phyloP scores from a whole-genome alignment of 208 protist species.

The Wallacemonas sp. region DNA sequence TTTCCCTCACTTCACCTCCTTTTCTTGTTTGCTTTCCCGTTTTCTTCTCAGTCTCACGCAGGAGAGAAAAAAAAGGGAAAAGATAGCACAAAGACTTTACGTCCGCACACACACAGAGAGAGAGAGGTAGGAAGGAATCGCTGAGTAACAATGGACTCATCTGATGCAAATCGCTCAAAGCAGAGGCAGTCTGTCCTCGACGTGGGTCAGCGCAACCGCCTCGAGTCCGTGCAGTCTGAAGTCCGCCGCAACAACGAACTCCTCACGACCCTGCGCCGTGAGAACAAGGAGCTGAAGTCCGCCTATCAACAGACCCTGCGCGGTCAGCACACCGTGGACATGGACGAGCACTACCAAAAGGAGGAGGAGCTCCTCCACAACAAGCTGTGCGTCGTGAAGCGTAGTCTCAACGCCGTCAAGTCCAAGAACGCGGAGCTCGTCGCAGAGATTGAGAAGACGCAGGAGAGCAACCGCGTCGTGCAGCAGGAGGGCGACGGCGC shows the following conservation, averaged over 20 bases:
- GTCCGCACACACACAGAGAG: neutral
- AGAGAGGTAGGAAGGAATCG: too few species aligned
- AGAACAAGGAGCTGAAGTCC: conserved; percentile 87
- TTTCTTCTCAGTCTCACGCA: conserved; percentile 21
- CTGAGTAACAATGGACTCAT: neutral
- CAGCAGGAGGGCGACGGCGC: conserved; percentile 54
- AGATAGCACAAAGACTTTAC: too few species aligned
- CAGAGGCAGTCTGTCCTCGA: conserved; percentile 80
- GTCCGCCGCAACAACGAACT: conserved; percentile 87
- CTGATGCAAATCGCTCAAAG: conserved; percentile 23
- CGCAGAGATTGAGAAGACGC: conserved; percentile 56
- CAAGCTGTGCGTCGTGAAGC: conserved; percentile 79
- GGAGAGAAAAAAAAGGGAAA: too few species aligned
- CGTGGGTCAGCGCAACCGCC: conserved; percentile 82
- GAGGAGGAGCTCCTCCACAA: conserved; percentile 81
- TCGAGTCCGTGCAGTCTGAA: conserved; percentile 78
- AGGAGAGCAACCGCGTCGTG: conserved; percentile 52
- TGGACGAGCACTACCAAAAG: conserved; percentile 75
- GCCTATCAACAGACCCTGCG: conserved; percentile 55
- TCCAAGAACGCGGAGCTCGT: conserved; percentile 69
- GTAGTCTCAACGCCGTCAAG: conserved; percentile 85
- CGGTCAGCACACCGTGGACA: conserved; percentile 55
- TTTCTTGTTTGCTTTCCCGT: conserved; percentile 1
- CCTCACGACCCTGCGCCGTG: conserved; percentile 77
- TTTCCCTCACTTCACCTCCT: neutral